Conservation (phyloP, 192 early-diverging fungal genomes). For the Radiomyces spectabilis region DNA sequence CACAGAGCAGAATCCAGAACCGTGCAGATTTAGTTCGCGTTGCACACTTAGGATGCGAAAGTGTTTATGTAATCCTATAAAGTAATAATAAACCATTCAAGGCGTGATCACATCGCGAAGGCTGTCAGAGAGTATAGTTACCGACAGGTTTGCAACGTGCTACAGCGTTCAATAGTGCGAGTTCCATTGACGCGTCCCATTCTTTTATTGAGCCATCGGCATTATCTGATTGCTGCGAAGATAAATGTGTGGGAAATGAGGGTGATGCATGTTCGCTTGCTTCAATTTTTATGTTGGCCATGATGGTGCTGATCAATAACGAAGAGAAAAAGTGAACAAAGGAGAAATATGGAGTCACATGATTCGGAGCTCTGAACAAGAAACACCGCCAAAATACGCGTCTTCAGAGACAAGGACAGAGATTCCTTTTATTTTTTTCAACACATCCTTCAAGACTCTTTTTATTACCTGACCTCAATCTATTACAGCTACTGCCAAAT, state of each 20-base stretch:
- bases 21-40: conserved; percentile 36
- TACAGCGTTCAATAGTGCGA: conserved; percentile 39
- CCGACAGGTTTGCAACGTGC: conserved; percentile 43
- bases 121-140: conserved; percentile 7
- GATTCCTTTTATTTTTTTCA: no score
- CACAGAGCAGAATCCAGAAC: conserved; percentile 30
- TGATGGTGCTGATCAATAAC: no score
- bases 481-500: no score
- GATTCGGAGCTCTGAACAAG: no score
- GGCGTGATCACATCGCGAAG: no score
- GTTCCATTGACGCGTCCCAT: conserved; percentile 44
- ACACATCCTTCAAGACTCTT: no score
- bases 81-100: not conserved
- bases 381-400: no score
- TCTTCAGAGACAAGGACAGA: no score
- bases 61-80: conserved; percentile 44
- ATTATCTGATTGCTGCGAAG: no score
- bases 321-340: no score
- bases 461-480: no score
- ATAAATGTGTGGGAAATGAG: not conserved
- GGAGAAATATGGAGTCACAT: no score
- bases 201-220: conserved; percentile 4
- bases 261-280: not conserved
- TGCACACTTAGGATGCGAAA: conserved; percentile 48
- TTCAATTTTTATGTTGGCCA: not conserved